phyloP scores from a whole-genome alignment of 2,329 filamentous ascomycete species.

The Mycosphaerella sp. region DNA sequence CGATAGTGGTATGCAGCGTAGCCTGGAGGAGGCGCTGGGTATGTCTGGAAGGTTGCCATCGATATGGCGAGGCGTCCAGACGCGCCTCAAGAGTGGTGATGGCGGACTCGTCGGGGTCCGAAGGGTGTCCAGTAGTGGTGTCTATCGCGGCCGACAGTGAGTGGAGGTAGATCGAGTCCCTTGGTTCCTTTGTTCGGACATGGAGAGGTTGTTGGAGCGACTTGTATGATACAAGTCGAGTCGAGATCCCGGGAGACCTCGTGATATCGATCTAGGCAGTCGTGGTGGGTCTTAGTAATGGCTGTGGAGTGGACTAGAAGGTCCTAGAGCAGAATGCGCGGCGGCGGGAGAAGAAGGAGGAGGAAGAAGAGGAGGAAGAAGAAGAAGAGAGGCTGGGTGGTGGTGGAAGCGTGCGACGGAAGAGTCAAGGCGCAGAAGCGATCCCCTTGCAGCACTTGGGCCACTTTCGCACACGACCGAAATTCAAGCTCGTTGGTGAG shows the following conservation, averaged over 20 bases:
- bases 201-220: constrained; percentile 22
- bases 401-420: too few species aligned
- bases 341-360: not conserved
- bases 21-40: constrained; percentile 41
- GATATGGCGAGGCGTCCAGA: constrained; percentile 33
- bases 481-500: not conserved
- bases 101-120: constrained; percentile 13
- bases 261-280: constrained; percentile 6
- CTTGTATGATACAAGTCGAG: constrained; percentile 12
- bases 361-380: constrained; percentile 1
- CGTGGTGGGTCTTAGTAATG: constrained; percentile 9
- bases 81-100: constrained; percentile 26
- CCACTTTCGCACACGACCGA: not conserved
- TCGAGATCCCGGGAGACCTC: constrained; percentile 14
- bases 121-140: not conserved
- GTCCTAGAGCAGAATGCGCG: constrained; percentile 1
- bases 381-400: not conserved
- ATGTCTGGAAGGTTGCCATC: constrained; percentile 34
- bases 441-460: constrained; percentile 4
- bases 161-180: constrained; percentile 25
- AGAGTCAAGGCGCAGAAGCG: not conserved
- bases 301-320: constrained; percentile 12
- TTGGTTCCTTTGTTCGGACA: constrained; percentile 27
- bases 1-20: constrained; percentile 47
- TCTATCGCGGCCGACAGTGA: constrained; percentile 29